Evolutionary conservation across 108 stramenopile genomes (phyloP), one percentile per base, ranked within the genome.

Genomic region (Mediolabrus comicus): DNA sequence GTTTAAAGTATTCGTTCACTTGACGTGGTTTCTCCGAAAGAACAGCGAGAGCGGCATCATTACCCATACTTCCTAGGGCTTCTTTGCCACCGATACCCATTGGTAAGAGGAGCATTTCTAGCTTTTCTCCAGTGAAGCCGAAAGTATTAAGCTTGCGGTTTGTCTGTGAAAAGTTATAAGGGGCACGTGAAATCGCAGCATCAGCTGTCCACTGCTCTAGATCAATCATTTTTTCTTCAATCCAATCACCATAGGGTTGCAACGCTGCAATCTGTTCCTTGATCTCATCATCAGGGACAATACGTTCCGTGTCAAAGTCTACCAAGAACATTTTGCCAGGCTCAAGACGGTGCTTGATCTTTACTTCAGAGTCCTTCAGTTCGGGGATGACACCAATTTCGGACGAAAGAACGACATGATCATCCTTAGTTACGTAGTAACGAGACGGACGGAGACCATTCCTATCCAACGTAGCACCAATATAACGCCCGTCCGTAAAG

Each of bases 241-340:
- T 83, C 98, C 98, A 98, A 19, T 91, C 93, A 4, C 82, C 70
- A 70, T 99, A 99, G 7, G 96, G 96, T 16, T 84, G 69, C 27
- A 60, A 41, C 10, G 91, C 64, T n/a, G 98, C 92, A 65, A 98
- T 82, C 62, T 86, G 81, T 74, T 97, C 91, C 89, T 98, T 98
- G 71, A 98, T 97, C 68, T 97, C 97, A 62, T 97, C 83, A 82
- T 98, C 96, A 16, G 95, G 97, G 19, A 98, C 89, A 69, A 98
- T 94, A 29, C 86, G 85, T 35, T 94, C 87, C 7, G 87, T 93
- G 72, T 96, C 93, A 59, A 98, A 96, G 72, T 98, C 97, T 28
- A 97, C 96, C 70, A 97, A 85, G 63, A 98, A 97, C 97, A 98
- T 97, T 69, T 98, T 96, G 59, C 98, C 98, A 4, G 98, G 97